Base-by-base conservation (phyloP, 257 asterid species). In the Nicotiana obtusifolia region DNA sequence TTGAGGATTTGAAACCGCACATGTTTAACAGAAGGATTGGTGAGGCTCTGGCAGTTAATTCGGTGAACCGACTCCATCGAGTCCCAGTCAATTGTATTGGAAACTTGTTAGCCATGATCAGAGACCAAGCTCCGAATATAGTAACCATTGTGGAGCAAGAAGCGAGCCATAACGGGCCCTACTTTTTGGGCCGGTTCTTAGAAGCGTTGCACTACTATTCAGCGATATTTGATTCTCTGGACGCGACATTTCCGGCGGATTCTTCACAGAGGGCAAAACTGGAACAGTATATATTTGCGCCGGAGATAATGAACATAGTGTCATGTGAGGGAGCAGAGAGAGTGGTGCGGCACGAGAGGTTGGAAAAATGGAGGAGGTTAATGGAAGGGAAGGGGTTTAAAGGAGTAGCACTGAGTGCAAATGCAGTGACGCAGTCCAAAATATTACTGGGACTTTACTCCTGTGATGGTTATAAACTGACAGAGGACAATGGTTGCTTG, bases 151-250 rank as follows among this genome's bases (percentile, higher is more conserved):
- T 93, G 2, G 98, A 93, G 83, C 93, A 91, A 85, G 98, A 93
- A 64, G 97, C 98, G 7, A 92, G 95, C 90, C 98, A 93, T 83
- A 93, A 93, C n/a, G 97, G 98, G 3, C 97, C 98, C 0, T 93
- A 88, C 85, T 93, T 93, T 89, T 81, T 93, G 84, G 97, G 98
- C 16, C 65, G 98, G 17, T 93, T 93, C 80, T 90, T 93, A 0
- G 98, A 92, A 84, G 98, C 98, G 2, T 41, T 93, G 80, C 98
- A 93, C 79, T 93, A 89, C 78, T 93, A 92, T 60, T 93, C 97
- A 0, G 98, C 98, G 0, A 87, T 92, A 24, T 93, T 93, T 56
- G 97, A 93, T 83, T 93, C 98, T 3, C 44, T 93, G 88, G 97
- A 93, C 9, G 98, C 98, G 0, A 93, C 98, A 0, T 93, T 93